phyloP scores from a whole-genome alignment of 2,329 filamentous ascomycete species.

The Fusarium sulawesiense region DNA sequence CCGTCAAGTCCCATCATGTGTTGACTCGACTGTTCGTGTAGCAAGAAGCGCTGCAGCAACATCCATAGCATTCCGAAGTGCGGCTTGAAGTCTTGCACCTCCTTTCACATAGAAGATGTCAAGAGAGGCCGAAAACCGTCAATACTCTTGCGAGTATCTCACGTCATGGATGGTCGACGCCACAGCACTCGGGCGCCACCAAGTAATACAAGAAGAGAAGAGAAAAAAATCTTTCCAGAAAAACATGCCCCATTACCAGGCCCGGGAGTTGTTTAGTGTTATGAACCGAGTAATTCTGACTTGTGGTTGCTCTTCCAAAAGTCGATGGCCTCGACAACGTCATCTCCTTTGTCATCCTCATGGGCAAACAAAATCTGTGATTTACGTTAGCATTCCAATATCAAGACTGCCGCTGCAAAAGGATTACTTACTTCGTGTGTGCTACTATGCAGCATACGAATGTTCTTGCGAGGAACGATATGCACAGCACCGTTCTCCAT shows the following conservation, averaged over 20 bases:
- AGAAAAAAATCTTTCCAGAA: slow-evolving; percentile 43
- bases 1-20: neutral
- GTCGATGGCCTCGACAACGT: slow-evolving; percentile 93
- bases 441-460: slow-evolving; percentile 96
- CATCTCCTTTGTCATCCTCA: slow-evolving; percentile 93
- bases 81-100: slow-evolving; percentile 4
- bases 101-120: slow-evolving; percentile 4
- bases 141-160: slow-evolving; percentile 38
- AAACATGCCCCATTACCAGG: slow-evolving; percentile 36
- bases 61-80: slow-evolving; percentile 18
- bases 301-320: slow-evolving; percentile 84
- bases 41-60: slow-evolving; percentile 1
- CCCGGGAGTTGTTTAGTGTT: slow-evolving; percentile 18
- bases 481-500: slow-evolving; percentile 95
- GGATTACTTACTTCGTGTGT: slow-evolving; percentile 82
- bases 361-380: slow-evolving; percentile 93
- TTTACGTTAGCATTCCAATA: slow-evolving; percentile 21
- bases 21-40: slow-evolving; percentile 14
- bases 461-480: slow-evolving; percentile 95
- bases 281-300: slow-evolving; percentile 55
- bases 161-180: slow-evolving; percentile 25
- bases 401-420: too few relatives aligned
- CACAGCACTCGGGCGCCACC: slow-evolving; percentile 29
- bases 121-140: slow-evolving; percentile 36
- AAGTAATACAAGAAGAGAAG: slow-evolving; percentile 46